phyloP scores from a whole-genome alignment of 106 monocot genomes.

The Allium fistulosum region DNA sequence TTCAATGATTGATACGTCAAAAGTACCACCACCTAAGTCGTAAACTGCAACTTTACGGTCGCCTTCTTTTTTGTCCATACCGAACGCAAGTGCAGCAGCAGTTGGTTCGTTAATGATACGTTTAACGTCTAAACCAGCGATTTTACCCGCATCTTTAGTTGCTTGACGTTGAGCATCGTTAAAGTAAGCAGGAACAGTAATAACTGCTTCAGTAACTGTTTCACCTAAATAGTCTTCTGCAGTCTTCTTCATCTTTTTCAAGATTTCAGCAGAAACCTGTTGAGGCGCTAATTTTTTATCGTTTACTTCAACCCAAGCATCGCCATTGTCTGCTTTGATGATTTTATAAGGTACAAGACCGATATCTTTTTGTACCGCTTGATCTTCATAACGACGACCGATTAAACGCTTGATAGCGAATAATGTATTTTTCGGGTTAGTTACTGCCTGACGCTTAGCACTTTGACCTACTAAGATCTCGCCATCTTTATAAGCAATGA shows the following conservation, averaged over 20 bases:
- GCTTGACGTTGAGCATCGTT: constrained; percentile 66
- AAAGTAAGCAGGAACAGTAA: constrained; percentile 61
- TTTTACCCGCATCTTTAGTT: constrained; percentile 43
- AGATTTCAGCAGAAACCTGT: constrained; percentile 48
- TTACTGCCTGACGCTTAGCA: constrained; percentile 64
- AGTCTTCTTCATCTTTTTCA: constrained; percentile 42
- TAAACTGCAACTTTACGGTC: constrained; percentile 36
- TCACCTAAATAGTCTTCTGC: constrained; percentile 66
- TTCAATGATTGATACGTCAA: constrained; percentile 68
- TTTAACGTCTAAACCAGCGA: constrained; percentile 47
- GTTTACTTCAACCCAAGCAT: constrained; percentile 83
- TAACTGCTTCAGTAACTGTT: constrained; percentile 60
- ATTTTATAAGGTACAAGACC: constrained; percentile 73
- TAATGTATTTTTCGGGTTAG: constrained; percentile 53
- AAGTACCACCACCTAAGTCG: constrained; percentile 56
- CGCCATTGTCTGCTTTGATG: constrained; percentile 64
- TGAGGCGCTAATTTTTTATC: constrained; percentile 77
- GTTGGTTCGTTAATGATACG: constrained; percentile 62
- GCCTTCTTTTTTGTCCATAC: constrained; percentile 61
- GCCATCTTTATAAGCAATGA: constrained; percentile 47
- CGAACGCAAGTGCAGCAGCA: constrained; percentile 58
- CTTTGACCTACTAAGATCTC: constrained; percentile 47
- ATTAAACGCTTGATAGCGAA: constrained; percentile 60
- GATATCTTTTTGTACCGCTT: constrained; percentile 49
- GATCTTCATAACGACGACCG: constrained; percentile 52